These are phyloP conservation scores for Cystobasidiaceae sp. DNA, from an alignment of 1,284 basidiomycete species.

Conservation along the genomic window DNA sequence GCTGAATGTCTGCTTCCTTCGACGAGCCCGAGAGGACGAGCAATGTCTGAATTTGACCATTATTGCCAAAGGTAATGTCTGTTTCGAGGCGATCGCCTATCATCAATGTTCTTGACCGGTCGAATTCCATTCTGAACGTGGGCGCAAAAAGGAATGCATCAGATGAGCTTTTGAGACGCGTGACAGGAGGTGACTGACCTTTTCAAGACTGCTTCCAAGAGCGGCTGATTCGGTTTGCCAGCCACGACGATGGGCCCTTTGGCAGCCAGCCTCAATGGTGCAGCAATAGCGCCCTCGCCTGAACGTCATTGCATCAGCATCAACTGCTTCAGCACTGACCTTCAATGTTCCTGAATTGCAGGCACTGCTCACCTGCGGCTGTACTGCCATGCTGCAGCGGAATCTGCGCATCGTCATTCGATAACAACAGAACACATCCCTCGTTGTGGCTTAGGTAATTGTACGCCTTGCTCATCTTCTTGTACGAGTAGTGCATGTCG, in stretches of 20 bases:
- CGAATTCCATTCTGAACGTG: conserved; percentile 65
- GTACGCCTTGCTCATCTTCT: conserved; percentile 88
- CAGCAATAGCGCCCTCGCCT: conserved; percentile 70
- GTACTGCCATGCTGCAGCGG: conserved; percentile 29
- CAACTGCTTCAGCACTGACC: background rate
- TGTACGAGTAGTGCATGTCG: conserved; percentile 53
- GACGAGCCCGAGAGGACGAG: conserved; percentile 76
- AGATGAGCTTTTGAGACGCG: background rate
- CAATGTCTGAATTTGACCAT: conserved; percentile 74
- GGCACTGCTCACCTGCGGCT: conserved; percentile 21
- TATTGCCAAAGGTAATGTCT: conserved; percentile 85
- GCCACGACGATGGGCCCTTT: conserved; percentile 61
- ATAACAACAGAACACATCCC: conserved; percentile 15
- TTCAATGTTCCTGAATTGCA: background rate
- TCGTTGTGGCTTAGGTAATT: conserved; percentile 60
- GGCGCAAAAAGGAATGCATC: background rate
- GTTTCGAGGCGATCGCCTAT: conserved; percentile 92
- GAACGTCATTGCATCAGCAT: background rate
- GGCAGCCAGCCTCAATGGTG: conserved; percentile 71
- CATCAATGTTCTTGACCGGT: conserved; percentile 82
- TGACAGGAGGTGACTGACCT: conserved; percentile 59
- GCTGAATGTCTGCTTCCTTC: conserved; percentile 42
- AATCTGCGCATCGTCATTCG: conserved; percentile 25
- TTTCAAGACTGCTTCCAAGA: conserved; percentile 91
- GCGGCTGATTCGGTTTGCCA: conserved; percentile 85